Conservation (phyloP, 1,284 basidiomycete genomes). For the Pseudozyma sp. region DNA sequence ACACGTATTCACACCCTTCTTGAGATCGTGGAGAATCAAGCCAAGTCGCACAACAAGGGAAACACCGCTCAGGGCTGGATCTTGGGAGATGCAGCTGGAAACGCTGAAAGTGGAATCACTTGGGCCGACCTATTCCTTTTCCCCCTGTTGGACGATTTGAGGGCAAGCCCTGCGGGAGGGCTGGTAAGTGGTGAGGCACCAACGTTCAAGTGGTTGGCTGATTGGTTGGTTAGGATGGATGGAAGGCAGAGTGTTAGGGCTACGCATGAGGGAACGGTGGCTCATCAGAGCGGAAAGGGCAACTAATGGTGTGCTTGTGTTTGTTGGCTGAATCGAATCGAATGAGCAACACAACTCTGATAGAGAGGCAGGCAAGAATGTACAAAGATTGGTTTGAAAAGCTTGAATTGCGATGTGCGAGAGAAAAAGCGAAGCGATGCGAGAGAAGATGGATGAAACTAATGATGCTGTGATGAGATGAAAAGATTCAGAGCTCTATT, state of each 20-base stretch:
- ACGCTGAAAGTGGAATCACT: background rate
- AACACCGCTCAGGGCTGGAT: constrained; percentile 6
- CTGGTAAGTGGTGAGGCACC: constrained; percentile 20
- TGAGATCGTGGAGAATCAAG: constrained; percentile 35
- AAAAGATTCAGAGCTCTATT: no score
- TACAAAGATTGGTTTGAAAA: no score
- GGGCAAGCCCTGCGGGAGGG: constrained; percentile 9
- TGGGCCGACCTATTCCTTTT: constrained; percentile 53
- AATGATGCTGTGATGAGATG: no score
- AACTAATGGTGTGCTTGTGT: no score
- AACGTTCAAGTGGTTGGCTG: constrained; percentile 23
- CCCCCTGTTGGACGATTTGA: constrained; percentile 40
- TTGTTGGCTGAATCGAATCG: no score
- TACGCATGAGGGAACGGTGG: constrained; percentile 12
- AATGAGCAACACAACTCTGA: no score
- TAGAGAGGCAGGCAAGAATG: no score
- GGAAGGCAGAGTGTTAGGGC: constrained; percentile 18
- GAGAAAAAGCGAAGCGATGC: no score
- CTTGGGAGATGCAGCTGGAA: constrained; percentile 6
- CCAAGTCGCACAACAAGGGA: background rate
- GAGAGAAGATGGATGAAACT: no score
- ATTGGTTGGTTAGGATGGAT: constrained; percentile 31
- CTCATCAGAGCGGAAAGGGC: background rate
- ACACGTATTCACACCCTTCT: constrained; percentile 14
- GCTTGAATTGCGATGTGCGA: no score